These are phyloP conservation scores for Leccinum olivaceopallidum DNA, from an alignment of 768 basidiomycete species.

Conservation along the genomic window DNA sequence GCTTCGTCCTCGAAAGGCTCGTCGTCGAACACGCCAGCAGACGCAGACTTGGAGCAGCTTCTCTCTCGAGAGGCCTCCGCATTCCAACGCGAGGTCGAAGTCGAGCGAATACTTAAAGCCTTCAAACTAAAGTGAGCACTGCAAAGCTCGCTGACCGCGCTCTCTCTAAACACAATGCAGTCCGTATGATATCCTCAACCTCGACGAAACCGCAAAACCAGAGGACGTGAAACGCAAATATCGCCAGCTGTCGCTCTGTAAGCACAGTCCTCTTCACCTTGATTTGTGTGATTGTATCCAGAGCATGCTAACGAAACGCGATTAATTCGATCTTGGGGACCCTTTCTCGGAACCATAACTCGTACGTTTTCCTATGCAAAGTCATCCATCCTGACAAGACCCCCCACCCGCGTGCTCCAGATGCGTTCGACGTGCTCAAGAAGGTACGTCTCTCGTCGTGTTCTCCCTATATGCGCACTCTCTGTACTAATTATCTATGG, in stretches of 20 bases:
- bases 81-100: constrained; percentile 84
- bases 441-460: constrained; percentile 53
- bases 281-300: constrained; percentile 3
- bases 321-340: constrained; percentile 5
- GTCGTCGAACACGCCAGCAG: constrained; percentile 22
- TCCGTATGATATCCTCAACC: constrained; percentile 91
- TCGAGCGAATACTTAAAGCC: constrained; percentile 88
- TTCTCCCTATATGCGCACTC: not conserved
- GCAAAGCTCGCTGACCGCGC: not conserved
- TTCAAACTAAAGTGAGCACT: constrained; percentile 91
- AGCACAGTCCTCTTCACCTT: constrained; percentile 32
- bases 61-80: constrained; percentile 80
- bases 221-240: constrained; percentile 91
- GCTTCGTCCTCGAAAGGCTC: constrained; percentile 10
- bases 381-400: constrained; percentile 99
- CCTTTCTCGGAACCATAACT: not conserved
- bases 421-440: constrained; percentile 92
- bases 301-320: constrained; percentile 26
- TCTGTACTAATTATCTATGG: not conserved
- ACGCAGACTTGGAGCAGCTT: constrained; percentile 75
- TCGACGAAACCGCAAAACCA: constrained; percentile 65
- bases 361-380: constrained; percentile 50
- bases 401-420: constrained; percentile 80
- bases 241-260: constrained; percentile 82
- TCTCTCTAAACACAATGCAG: constrained; percentile 39